Base-by-base conservation (phyloP, 371 early-diverging fungal species). In the Haplosporangium sp. region DNA sequence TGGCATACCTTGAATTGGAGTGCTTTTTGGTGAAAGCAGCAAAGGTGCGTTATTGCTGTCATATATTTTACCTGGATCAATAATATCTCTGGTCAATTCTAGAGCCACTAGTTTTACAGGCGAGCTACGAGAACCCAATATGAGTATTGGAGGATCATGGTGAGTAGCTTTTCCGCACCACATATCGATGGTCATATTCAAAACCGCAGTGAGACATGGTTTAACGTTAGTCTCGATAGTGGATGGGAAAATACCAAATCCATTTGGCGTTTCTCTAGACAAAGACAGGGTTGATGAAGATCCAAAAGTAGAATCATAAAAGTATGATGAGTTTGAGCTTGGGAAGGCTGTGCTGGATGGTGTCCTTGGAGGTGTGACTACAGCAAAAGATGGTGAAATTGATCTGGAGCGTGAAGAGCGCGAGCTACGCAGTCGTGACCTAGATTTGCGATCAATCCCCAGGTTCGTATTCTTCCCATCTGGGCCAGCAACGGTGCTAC, bases 1-100 rank as follows among this genome's bases (percentile, higher is more conserved):
- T 0, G 79, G 71, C 27, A 74, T 62, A 1, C 71, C 74, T 27
- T 74, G 66, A 38, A 79, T 42, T 0, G 71, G 71, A 17, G 48
- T 39, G 4, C 42, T 37, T 45, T 63, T 79, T n/a, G 79, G 79
- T 4, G 63, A 65, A 5, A 68, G 9, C 13, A 64, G 60, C 17
- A 55, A 34, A 3, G 79, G 79, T 9, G 39, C 20, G 4, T 59
- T 47, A 11, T 64, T 52, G 4, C 20, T 4, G 62, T 78, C 17
- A 65, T 84, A 63, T 61, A 71, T 38, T 66, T 76, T 78, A 67
- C 61, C 63, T 61, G 85, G 70, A 72, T 86, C 83, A 65, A 86
- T 82, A 63, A 86, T 64, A 65, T 84, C 55, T 66, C 69, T 59
- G 71, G 76, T 62, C 67, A 74, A 9, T 61, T 76, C 35, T 55